Percentiles rank a stretch among this genome's conserved stretches.
phyloP scores from a whole-genome alignment of 345 rosid genomes.

The Leavenworthia alabamica region DNA sequence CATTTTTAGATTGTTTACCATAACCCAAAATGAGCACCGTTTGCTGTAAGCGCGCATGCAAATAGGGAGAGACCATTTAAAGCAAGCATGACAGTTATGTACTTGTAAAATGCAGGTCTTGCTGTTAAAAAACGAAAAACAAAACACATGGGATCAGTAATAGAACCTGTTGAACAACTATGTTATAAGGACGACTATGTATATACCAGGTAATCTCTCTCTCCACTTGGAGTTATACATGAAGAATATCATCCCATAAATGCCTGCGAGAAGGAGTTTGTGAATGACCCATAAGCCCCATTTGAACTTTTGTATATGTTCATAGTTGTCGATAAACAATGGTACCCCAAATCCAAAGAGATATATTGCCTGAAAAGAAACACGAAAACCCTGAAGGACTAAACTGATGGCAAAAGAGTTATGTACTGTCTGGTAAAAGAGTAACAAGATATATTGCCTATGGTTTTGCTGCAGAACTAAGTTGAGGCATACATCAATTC shows the following conservation, averaged over 20 bases:
- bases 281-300: conserved; percentile 95
- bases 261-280: conserved; percentile 67
- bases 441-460: not conserved
- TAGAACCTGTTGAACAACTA: not conserved
- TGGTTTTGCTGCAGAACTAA: not conserved
- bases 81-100: conserved; percentile 58
- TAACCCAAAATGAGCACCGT: conserved; percentile 66
- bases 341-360: conserved; percentile 84
- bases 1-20: conserved; percentile 45
- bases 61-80: conserved; percentile 63
- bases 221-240: conserved; percentile 93
- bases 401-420: not conserved
- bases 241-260: conserved; percentile 68
- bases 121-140: conserved; percentile 41
- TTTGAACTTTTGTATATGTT: conserved; percentile 49
- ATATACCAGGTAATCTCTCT: conserved; percentile 82
- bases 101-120: conserved; percentile 91
- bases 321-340: conserved; percentile 61
- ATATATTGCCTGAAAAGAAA: conserved; percentile 61
- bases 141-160: conserved; percentile 12
- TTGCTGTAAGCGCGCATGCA: conserved; percentile 63
- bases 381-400: not conserved
- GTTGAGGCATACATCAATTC: too few relatives aligned
- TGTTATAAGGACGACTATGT: conserved; percentile 8
- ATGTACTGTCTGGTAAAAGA: not conserved